phyloP scores from a whole-genome alignment of 202 grass and related monocot species.

The Setaria italica region DNA sequence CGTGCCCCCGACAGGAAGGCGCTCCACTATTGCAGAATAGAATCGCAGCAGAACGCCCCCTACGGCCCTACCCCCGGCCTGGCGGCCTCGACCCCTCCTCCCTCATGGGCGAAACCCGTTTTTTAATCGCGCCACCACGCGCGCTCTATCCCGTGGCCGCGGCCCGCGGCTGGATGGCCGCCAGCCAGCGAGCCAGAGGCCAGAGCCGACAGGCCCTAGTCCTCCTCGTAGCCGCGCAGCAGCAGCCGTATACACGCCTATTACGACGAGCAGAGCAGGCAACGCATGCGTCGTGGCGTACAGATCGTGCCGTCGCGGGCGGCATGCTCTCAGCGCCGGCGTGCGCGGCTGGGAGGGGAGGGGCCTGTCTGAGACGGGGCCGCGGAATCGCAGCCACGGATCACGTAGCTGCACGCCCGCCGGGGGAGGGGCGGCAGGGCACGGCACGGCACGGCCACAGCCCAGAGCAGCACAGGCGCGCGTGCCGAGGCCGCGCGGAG shows the following conservation, averaged over 20 bases:
- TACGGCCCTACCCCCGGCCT: no score
- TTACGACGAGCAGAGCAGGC: not conserved
- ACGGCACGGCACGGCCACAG: not conserved
- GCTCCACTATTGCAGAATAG: conserved; percentile 48
- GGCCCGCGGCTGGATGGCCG: not conserved
- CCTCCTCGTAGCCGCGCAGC: not conserved
- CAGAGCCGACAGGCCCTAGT: no score
- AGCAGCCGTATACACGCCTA: not conserved
- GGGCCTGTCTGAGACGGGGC: not conserved
- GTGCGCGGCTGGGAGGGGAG: not conserved
- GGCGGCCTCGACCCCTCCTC: no score
- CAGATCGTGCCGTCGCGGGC: conserved; percentile 11
- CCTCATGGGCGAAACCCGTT: conserved; percentile 43
- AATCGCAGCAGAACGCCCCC: conserved; percentile 26
- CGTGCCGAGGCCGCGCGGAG: not conserved
- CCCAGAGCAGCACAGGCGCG: not conserved
- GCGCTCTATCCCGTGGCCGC: not conserved
- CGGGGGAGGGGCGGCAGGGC: not conserved
- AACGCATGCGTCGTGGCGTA: not conserved
- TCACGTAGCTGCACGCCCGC: not conserved
- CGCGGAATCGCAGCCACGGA: not conserved
- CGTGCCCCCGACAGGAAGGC: conserved; percentile 53
- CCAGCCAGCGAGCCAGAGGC: not conserved
- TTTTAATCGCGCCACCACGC: conserved; percentile 7
- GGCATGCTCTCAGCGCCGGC: not conserved